phyloP scores from a whole-genome alignment of 1,284 basidiomycete species.

The Fomes fomentarius region DNA sequence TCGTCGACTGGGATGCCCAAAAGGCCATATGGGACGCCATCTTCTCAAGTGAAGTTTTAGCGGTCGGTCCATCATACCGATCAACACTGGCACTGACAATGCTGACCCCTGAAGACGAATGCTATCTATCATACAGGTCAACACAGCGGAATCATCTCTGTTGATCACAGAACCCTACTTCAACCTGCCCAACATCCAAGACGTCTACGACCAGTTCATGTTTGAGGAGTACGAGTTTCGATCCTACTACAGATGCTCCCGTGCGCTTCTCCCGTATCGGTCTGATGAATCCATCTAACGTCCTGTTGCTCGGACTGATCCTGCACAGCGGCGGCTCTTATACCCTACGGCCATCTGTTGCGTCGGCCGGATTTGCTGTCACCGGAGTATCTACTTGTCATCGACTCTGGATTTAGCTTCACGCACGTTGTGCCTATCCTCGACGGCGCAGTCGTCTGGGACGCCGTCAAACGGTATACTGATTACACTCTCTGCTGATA shows the following conservation, averaged over 20 bases:
- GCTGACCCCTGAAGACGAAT: not conserved
- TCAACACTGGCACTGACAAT: not conserved
- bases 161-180: conserved; percentile 94
- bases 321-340: conserved; percentile 71
- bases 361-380: conserved; percentile 43
- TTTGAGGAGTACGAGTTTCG: conserved; percentile 96
- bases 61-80: conserved; percentile 47
- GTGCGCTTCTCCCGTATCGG: conserved; percentile 49
- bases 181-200: conserved; percentile 89
- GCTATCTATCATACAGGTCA: conserved; percentile 50
- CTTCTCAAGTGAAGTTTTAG: conserved; percentile 71
- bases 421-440: conserved; percentile 91
- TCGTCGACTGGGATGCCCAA: conserved; percentile 92
- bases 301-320: conserved; percentile 16
- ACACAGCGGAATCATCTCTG: conserved; percentile 72
- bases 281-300: conserved; percentile 23
- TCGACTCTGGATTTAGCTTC: conserved; percentile 93
- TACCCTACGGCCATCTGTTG: conserved; percentile 74
- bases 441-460: conserved; percentile 73
- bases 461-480: conserved; percentile 77
- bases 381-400: conserved; percentile 81
- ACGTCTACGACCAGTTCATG: conserved; percentile 90
- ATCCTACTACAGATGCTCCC: conserved; percentile 79
- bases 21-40: conserved; percentile 90
- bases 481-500: conserved; percentile 1